Percentiles rank a stretch among this genome's conserved stretches.
phyloP scores from a whole-genome alignment of 2,329 filamentous ascomycete species.

The Phoma herbarum region DNA sequence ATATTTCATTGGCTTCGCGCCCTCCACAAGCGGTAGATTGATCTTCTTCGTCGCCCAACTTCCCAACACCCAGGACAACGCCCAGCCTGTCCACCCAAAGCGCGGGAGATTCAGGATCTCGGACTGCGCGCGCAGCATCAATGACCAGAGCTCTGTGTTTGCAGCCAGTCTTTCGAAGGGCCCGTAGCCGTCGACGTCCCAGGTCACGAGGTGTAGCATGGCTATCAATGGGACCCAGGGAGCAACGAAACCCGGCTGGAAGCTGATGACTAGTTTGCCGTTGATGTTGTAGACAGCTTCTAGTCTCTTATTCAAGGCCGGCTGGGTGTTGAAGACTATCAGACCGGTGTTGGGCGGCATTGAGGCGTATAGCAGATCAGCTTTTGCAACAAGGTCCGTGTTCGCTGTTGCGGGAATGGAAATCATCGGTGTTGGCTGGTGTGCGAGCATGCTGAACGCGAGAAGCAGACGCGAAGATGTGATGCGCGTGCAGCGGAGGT shows the following conservation, averaged over 20 bases:
- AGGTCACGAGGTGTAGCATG: conserved; percentile 26
- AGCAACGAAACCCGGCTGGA: conserved; percentile 17
- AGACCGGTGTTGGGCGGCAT: conserved; percentile 10
- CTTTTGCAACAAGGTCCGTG: conserved; percentile 16
- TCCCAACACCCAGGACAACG: conserved; percentile 25
- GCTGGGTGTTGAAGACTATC: conserved; percentile 20
- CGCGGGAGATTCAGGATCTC: conserved; percentile 29
- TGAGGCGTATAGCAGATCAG: conserved; percentile 25
- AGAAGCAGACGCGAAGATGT: conserved; percentile 19
- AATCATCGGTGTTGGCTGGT: conserved; percentile 29
- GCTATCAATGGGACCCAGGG: background rate
- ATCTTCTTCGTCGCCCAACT: conserved; percentile 26
- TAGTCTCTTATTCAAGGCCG: conserved; percentile 15
- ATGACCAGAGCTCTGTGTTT: conserved; percentile 25
- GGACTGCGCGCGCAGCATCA: conserved; percentile 28
- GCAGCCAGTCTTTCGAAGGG: conserved; percentile 16
- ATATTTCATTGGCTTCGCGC: conserved; percentile 16
- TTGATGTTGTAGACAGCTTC: conserved; percentile 22
- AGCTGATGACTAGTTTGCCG: conserved; percentile 7
- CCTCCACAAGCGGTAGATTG: conserved; percentile 1
- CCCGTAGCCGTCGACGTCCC: conserved; percentile 28
- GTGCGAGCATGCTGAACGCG: conserved; percentile 29
- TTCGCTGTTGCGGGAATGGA: conserved; percentile 22
- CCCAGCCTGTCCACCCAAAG: conserved; percentile 33
- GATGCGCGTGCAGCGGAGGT: conserved; percentile 21